Evolutionary conservation across 768 basidiomycete genomes (phyloP).

Genomic region (Xerocomellus amylosporus): DNA sequence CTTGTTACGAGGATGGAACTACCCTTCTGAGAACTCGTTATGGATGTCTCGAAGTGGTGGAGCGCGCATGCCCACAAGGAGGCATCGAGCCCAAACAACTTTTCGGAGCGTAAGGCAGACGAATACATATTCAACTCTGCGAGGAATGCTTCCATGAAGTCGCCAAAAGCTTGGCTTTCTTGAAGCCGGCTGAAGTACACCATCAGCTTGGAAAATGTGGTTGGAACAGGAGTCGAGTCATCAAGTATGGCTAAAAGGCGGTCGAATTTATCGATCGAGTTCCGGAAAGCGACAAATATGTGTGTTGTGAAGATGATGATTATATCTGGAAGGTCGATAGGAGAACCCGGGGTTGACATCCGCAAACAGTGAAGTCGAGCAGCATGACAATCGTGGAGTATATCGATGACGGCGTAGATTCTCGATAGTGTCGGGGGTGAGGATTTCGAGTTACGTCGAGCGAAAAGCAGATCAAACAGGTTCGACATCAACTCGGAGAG

Average conservation of each 20-base stretch:
- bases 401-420: conserved; percentile 17
- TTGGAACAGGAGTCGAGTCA: conserved; percentile 27
- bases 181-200: conserved; percentile 14
- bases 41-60: conserved; percentile 41
- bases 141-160: conserved; percentile 26
- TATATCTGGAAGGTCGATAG: conserved; percentile 24
- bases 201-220: conserved; percentile 33
- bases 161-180: conserved; percentile 5
- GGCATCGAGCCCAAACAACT: conserved; percentile 44
- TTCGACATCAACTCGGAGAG: conserved; percentile 21
- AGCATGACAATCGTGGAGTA: conserved; percentile 25
- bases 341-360: conserved; percentile 1
- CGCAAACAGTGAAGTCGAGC: conserved; percentile 20
- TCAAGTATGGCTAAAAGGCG: conserved; percentile 26
- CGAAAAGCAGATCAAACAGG: conserved; percentile 24
- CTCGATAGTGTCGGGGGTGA: conserved; percentile 2
- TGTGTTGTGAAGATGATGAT: conserved; percentile 23
- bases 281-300: conserved; percentile 13
- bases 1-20: conserved; percentile 26
- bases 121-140: conserved; percentile 26
- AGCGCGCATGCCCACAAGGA: conserved; percentile 54
- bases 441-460: not conserved
- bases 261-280: conserved; percentile 3
- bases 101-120: conserved; percentile 31
- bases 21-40: conserved; percentile 22